These are phyloP conservation scores for Trichophyton schoenleinii DNA, from an alignment of 2,329 filamentous ascomycete genomes.

Conservation along the genomic window DNA sequence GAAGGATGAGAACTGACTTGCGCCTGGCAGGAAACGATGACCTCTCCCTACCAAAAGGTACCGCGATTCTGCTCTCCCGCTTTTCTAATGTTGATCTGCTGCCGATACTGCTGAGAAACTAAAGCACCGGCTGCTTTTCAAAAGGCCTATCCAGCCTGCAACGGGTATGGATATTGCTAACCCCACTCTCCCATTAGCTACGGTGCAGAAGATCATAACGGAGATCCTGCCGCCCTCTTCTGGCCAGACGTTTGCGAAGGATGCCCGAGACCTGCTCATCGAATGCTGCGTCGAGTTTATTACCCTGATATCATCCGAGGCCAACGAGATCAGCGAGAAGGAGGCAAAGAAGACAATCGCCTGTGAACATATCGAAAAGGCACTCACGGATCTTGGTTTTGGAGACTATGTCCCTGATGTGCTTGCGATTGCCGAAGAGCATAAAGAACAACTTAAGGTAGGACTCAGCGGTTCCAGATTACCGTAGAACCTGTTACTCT, in stretches of 20 bases:
- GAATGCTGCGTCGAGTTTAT: conserved; percentile 99
- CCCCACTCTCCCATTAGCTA: conserved; percentile 36
- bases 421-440: conserved; percentile 71
- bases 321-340: conserved; percentile 97
- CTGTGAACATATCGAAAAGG: conserved; percentile 93
- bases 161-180: not conserved
- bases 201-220: conserved; percentile 72
- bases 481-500: too few relatives aligned
- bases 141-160: not conserved
- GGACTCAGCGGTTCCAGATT: conserved; percentile 16
- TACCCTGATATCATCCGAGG: conserved; percentile 93
- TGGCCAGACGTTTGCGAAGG: conserved; percentile 82
- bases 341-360: conserved; percentile 99
- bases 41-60: conserved; percentile 48
- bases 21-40: conserved; percentile 40
- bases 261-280: conserved; percentile 87
- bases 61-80: not conserved
- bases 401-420: conserved; percentile 83
- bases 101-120: too few relatives aligned
- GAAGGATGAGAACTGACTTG: conserved; percentile 5
- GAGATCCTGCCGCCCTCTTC: conserved; percentile 73
- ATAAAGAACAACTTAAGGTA: conserved; percentile 88
- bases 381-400: conserved; percentile 84
- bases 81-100: not conserved
- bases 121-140: not conserved